Evolutionary conservation across 2,329 filamentous ascomycete species (phyloP).

Genomic region (Colletotrichum sp.): DNA sequence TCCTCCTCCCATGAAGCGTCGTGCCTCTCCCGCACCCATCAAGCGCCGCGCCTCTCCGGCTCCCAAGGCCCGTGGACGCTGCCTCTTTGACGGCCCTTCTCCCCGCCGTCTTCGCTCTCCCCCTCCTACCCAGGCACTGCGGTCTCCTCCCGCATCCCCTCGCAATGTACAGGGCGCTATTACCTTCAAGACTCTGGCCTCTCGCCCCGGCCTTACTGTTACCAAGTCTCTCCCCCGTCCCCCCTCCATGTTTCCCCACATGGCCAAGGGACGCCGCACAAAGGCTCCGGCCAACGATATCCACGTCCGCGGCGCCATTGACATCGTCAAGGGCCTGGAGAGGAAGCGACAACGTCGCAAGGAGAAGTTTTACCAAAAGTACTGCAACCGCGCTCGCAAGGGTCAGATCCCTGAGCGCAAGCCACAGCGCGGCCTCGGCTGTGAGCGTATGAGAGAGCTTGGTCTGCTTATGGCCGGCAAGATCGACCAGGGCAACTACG

Average conservation of each 20-base stretch:
- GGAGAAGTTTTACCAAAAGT: constrained; percentile 90
- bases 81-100: constrained; percentile 71
- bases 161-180: constrained; percentile 43
- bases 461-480: constrained; percentile 89
- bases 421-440: constrained; percentile 82
- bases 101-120: constrained; percentile 75
- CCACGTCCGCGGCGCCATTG: constrained; percentile 90
- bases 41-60: constrained; percentile 55
- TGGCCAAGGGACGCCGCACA: constrained; percentile 46
- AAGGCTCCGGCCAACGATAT: constrained; percentile 47
- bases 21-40: constrained; percentile 46
- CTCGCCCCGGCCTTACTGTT: constrained; percentile 71
- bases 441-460: constrained; percentile 86
- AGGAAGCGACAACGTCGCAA: constrained; percentile 90
- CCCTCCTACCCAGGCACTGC: constrained; percentile 60
- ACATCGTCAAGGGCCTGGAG: constrained; percentile 96
- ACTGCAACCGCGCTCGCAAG: constrained; percentile 83
- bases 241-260: constrained; percentile 70
- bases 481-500: constrained; percentile 74
- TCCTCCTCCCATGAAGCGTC: constrained; percentile 50
- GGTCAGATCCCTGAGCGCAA: constrained; percentile 66
- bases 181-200: constrained; percentile 50
- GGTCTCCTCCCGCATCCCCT: constrained; percentile 54
- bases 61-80: constrained; percentile 49
- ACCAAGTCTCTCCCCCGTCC: constrained; percentile 89